Percentiles rank a stretch among this genome's conserved stretches.
Evolutionary conservation across 148 eudicot species (phyloP).

Genomic region (Vaccinium myrtillus): DNA sequence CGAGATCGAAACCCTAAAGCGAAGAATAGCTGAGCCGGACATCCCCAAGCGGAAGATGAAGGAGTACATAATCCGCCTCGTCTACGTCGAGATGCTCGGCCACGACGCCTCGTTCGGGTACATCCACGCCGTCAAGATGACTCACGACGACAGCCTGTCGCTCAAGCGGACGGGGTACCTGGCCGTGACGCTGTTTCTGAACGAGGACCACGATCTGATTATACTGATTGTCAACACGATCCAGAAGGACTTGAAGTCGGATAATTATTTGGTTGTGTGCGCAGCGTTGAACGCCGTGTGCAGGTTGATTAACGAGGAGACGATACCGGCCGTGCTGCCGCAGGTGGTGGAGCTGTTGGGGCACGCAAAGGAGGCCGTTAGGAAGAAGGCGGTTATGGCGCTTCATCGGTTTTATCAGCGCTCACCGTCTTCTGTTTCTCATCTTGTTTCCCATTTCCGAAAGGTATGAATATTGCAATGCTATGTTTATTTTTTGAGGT

Average conservation of each 20-base stretch:
- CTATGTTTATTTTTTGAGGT: not conserved
- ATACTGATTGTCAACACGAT: constrained; percentile 93
- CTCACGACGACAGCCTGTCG: constrained; percentile 64
- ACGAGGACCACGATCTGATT: constrained; percentile 93
- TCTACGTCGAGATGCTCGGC: constrained; percentile 90
- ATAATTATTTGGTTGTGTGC: constrained; percentile 81
- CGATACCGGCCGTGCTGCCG: constrained; percentile 85
- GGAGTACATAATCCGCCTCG: constrained; percentile 75
- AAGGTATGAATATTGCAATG: constrained; percentile 42
- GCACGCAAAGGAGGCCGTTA: constrained; percentile 81
- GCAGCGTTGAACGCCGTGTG: constrained; percentile 94
- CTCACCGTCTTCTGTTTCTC: constrained; percentile 71
- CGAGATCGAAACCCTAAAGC: constrained; percentile 77
- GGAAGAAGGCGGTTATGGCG: constrained; percentile 99
- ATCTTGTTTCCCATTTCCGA: constrained; percentile 74
- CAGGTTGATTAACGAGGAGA: constrained; percentile 90
- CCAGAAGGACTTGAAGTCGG: constrained; percentile 94
- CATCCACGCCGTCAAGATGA: constrained; percentile 94
- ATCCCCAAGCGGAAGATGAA: constrained; percentile 83
- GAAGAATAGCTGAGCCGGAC: constrained; percentile 61
- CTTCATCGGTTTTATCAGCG: constrained; percentile 85
- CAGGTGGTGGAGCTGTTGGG: constrained; percentile 87
- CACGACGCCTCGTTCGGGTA: constrained; percentile 91
- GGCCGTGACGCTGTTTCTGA: constrained; percentile 80
- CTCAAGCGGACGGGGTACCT: constrained; percentile 85